Percentiles rank a stretch among this genome's conserved stretches.
phyloP scores from a whole-genome alignment of 805 yeast species.

The Ogataea polymorpha region DNA sequence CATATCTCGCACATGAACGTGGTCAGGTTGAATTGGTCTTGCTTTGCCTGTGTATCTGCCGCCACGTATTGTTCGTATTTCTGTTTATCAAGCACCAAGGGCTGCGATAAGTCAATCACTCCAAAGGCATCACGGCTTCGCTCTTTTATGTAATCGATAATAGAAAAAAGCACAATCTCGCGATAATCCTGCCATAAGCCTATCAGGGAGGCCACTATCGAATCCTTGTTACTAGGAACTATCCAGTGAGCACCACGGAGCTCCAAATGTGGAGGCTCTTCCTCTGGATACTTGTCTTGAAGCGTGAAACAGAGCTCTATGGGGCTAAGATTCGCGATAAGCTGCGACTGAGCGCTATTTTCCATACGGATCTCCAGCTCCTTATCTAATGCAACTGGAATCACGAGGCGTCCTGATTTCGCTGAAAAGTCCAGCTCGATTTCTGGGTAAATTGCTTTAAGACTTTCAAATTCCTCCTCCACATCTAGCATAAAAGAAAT shows the following conservation, averaged over 20 bases:
- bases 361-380: constrained; percentile 22
- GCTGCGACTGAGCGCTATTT: constrained; percentile 5
- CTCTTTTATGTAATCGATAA: constrained; percentile 40
- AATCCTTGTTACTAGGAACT: constrained; percentile 11
- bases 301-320: constrained; percentile 30
- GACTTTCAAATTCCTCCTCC: constrained; percentile 39
- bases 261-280: constrained; percentile 27
- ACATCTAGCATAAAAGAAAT: constrained; percentile 10
- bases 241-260: constrained; percentile 33
- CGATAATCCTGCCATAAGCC: constrained; percentile 35
- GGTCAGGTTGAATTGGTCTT: constrained; percentile 30
- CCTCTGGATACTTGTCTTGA: constrained; percentile 37
- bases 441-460: constrained; percentile 43
- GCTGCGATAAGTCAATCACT: constrained; percentile 7
- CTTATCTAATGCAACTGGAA: constrained; percentile 28
- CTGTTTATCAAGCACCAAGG: constrained; percentile 1
- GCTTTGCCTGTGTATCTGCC: constrained; percentile 25
- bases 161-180: constrained; percentile 40
- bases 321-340: constrained; percentile 29
- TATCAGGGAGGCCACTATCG: constrained; percentile 20
- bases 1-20: constrained; percentile 58
- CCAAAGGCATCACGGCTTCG: constrained; percentile 19
- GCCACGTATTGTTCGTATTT: constrained; percentile 14
- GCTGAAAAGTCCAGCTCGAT: constrained; percentile 9
- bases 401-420: constrained; percentile 26